These are phyloP conservation scores for Ceratobasidium sp. DNA, from an alignment of 1,284 basidiomycete genomes.

Conservation along the genomic window DNA sequence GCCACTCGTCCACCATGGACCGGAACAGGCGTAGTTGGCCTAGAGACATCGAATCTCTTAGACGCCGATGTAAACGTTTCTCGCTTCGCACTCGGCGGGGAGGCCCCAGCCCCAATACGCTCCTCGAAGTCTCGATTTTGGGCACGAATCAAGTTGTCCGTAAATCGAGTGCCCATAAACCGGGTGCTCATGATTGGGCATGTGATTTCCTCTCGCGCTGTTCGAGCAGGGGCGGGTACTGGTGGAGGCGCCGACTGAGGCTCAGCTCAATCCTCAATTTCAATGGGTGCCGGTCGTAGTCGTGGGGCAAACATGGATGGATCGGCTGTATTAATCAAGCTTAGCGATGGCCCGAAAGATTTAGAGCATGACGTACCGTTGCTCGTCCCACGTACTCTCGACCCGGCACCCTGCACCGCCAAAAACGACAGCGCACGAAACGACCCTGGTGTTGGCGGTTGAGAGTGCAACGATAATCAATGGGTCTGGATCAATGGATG, in stretches of 20 bases:
- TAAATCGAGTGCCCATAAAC: conserved; percentile 8
- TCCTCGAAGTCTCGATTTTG: neutral
- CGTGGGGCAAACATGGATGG: neutral
- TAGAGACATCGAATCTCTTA: neutral
- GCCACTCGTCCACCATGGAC: neutral
- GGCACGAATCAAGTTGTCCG: neutral
- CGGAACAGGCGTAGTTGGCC: neutral
- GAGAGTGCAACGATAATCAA: neutral
- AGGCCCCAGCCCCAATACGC: conserved; percentile 2
- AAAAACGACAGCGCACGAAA: too few relatives aligned
- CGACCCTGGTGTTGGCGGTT: too few relatives aligned
- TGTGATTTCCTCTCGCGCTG: neutral
- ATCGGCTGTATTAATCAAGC: neutral
- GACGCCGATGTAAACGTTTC: neutral
- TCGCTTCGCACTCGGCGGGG: neutral
- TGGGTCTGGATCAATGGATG: too few relatives aligned
- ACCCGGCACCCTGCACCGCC: too few relatives aligned
- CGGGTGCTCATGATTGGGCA: too few relatives aligned
- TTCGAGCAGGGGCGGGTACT: neutral
- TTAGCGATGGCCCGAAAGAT: neutral
- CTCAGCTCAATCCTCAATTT: conserved; percentile 32
- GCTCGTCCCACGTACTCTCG: neutral
- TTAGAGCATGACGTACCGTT: neutral
- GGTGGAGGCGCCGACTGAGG: neutral
- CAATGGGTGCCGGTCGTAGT: conserved; percentile 10